Evolutionary conservation across 176 grass and related monocot species (phyloP), one percentile per base, ranked within the genome.

Genomic region (Oryza rufipogon): DNA sequence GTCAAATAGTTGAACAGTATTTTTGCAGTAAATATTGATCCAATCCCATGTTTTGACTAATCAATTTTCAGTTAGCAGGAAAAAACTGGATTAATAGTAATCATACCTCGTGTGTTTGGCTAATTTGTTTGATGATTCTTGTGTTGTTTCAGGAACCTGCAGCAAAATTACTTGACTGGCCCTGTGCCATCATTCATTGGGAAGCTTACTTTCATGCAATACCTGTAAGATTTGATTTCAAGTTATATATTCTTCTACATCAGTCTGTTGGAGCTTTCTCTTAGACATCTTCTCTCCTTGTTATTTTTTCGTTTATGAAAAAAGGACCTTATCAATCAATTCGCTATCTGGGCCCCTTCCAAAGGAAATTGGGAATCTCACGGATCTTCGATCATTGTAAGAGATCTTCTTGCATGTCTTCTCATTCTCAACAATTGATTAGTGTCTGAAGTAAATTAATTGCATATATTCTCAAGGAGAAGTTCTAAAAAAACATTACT

Each of bases 121-220:
- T 48, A 22, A 75, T 36, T n/a, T 6, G 28, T 41, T 65, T 30
- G 6, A 34, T 34, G 70, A 14, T 83, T 87, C 63, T 58, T 22
- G 45, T 80, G 17, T 38, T 6, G 11, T 86, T 85, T 52, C 89
- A 94, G 89, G 84, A 61, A 89, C 64, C 80, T 94, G 7, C 42
- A 4, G 4, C 84, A 77, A 68, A 94, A 91, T 72, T 91, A 85
- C 34, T 77, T 94, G 83, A 87, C 77, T 4, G 92, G 87, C 67
- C 60, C 87, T 4, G 22, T 94, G 41, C 92, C 92, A 7, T 82
- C 92, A 83, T 94, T 94, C 65, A 74, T 94, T 5, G 89, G 89
- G 17, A 79, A 94, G 61, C 64, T 94, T 44, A 87, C 89, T 82
- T 32, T 36, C 17, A 76, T 94, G 92, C 78, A 85, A 67, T 85